A percentile compares a stretch with the other conserved stretches of the same genome.
Conservation (phyloP, 73 alveolate genomes). For the Stentor coeruleus region DNA sequence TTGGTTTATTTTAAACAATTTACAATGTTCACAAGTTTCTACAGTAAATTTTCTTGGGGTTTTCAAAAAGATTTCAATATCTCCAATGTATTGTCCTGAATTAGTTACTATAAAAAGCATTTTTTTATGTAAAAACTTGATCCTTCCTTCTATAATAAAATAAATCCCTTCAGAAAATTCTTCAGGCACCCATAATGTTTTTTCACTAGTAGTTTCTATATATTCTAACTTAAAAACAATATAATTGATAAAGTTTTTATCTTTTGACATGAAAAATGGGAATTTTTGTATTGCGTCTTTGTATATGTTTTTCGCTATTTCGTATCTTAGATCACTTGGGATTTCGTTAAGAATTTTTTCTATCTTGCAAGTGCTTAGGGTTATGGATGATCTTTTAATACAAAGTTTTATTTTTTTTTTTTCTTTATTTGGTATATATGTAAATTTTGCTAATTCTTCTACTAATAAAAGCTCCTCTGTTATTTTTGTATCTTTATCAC, state of each 20-base stretch:
- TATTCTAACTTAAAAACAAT: conserved; percentile 33
- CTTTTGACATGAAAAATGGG: conserved; percentile 35
- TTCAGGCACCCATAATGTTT: conserved; percentile 32
- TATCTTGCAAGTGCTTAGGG: conserved; percentile 32
- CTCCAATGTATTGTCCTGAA: conserved; percentile 22
- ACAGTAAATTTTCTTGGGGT: not conserved
- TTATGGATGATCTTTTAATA: conserved; percentile 27
- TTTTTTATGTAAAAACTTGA: not conserved
- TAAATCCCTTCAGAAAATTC: conserved; percentile 18
- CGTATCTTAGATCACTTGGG: conserved; percentile 35
- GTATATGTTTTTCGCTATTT: conserved; percentile 34
- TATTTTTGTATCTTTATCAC: conserved; percentile 33
- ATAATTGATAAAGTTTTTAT: conserved; percentile 33
- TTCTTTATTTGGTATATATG: conserved; percentile 24
- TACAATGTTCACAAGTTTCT: not conserved
- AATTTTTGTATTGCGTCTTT: conserved; percentile 34
- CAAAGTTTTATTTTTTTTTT: conserved; percentile 29
- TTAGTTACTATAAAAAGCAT: not conserved
- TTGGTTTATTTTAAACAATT: not conserved
- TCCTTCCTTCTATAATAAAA: conserved; percentile 49
- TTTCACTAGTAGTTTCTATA: conserved; percentile 29
- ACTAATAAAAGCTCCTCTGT: conserved; percentile 33
- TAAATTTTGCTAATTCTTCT: conserved; percentile 40
- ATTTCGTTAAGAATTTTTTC: conserved; percentile 36
- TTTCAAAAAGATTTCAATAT: conserved; percentile 5